Evolutionary conservation across 2,329 filamentous ascomycete species (phyloP).

Genomic region (Penicillium digitatum): DNA sequence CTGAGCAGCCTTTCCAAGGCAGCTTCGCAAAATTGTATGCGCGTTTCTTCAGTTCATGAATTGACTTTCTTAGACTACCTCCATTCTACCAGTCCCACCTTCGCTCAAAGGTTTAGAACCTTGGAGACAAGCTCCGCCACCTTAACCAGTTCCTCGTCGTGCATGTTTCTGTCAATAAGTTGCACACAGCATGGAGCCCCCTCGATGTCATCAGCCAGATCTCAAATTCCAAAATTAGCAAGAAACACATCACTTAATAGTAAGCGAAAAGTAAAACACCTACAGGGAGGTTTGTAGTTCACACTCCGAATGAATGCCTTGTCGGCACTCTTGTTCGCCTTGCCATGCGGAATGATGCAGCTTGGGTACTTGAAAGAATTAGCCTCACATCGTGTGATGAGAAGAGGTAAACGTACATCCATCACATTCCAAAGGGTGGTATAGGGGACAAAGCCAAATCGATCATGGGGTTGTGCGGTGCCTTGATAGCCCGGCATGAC

Average conservation of each 20-base stretch:
- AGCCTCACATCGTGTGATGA: background rate
- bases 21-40: background rate
- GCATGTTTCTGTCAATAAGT: background rate
- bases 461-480: conserved; percentile 52
- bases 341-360: conserved; percentile 45
- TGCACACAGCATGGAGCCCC: background rate
- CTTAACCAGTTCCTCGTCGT: background rate
- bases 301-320: conserved; percentile 13
- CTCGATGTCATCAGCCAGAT: background rate
- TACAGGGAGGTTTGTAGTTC: conserved; percentile 19
- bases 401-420: conserved; percentile 39
- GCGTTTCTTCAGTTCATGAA: background rate
- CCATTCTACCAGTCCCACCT: background rate
- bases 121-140: background rate
- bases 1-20: background rate
- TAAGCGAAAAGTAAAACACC: background rate
- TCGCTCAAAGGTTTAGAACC: background rate
- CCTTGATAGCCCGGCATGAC: conserved; percentile 48
- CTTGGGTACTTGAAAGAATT: conserved; percentile 43
- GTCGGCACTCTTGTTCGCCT: conserved; percentile 42
- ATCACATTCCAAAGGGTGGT: conserved; percentile 50
- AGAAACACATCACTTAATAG: background rate
- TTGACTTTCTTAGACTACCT: background rate
- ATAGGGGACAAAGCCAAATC: conserved; percentile 31
- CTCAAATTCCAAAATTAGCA: background rate